phyloP scores from a whole-genome alignment of 805 yeast genomes.

The Metschnikowia bowlesiae region DNA sequence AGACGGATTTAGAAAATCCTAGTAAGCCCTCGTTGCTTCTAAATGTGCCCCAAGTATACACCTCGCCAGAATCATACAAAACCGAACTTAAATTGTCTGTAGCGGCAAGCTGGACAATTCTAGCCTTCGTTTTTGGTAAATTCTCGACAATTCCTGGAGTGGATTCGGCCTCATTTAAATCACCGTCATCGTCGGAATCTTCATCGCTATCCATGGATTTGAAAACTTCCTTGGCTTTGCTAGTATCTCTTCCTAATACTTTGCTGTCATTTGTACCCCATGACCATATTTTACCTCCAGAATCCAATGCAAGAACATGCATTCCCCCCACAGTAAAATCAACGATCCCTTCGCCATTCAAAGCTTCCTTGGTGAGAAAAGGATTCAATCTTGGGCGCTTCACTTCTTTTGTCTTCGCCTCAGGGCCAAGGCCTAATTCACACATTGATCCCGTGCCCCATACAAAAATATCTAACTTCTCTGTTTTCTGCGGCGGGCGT shows the following conservation, averaged over 20 bases:
- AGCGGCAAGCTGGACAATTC: slow-evolving; percentile 79
- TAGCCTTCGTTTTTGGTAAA: slow-evolving; percentile 47
- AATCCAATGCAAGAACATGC: slow-evolving; percentile 82
- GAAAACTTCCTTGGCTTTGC: slow-evolving; percentile 54
- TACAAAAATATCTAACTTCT: slow-evolving; percentile 71
- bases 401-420: slow-evolving; percentile 85
- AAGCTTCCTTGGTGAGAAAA: slow-evolving; percentile 49
- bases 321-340: slow-evolving; percentile 95
- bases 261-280: slow-evolving; percentile 98
- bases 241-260: slow-evolving; percentile 84
- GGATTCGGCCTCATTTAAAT: slow-evolving; percentile 81
- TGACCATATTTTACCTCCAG: slow-evolving; percentile 80
- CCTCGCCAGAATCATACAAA: slow-evolving; percentile 74
- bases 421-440: slow-evolving; percentile 95
- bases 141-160: slow-evolving; percentile 78
- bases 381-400: slow-evolving; percentile 94
- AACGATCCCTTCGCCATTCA: slow-evolving; percentile 59
- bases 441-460: slow-evolving; percentile 99
- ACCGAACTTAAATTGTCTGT: slow-evolving; percentile 89
- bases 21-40: slow-evolving; percentile 88
- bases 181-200: slow-evolving; percentile 60
- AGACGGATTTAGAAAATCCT: slow-evolving; percentile 67
- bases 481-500: slow-evolving; percentile 33
- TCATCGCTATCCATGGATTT: slow-evolving; percentile 62
- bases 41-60: slow-evolving; percentile 98